Base-by-base conservation (phyloP, 1,284 basidiomycete species). In the Veloboletus limbatus region DNA sequence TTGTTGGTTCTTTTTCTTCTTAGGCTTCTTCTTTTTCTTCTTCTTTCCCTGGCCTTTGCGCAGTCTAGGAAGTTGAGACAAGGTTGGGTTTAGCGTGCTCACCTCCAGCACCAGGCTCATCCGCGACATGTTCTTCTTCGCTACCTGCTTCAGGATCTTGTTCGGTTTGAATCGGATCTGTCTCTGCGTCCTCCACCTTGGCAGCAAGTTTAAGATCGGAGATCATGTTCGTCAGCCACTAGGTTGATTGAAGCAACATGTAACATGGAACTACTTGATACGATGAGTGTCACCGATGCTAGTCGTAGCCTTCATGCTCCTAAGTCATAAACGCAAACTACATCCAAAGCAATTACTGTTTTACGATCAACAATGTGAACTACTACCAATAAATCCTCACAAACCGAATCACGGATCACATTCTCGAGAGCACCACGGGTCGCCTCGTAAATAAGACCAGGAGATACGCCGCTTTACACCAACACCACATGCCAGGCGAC, bases 11-110 rank as follows among this genome's bases (percentile, higher is more conserved):
- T 81, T 83, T 70, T 91, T 92, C 77, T 92, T 92, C 70, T 92
- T 92, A 30, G 83, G 65, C 70, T 93, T 96, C 69, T 91, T 93
- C 76, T 97, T 97, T 67, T 97, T 97, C 76, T 92, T 92, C 69
- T 90, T 91, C 69, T 90, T 91, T 69, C 92, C 92, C 66, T 87
- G 87, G 35, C 61, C 69, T 45, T 76, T 72, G n/a, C 26, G 20
- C 35, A 38, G 31, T 49, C 34, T 16, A 49, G 17, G 35, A 40
- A 20, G 38, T 11, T 16, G 27, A 25, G 28, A 31, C 14, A 22
- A 18, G n/a, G 8, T 14, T 21, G 16, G n/a, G 18, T 41, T 28
- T 9, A 24, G 25, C 8, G 21, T 37, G 20, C 59, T 56, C 49
- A 68, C 62, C 62, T 39, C 31, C 54, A n/a, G 34, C 39, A 17